phyloP scores from a whole-genome alignment of 352 stramenopile species.

The Phytophthora crassamura region DNA sequence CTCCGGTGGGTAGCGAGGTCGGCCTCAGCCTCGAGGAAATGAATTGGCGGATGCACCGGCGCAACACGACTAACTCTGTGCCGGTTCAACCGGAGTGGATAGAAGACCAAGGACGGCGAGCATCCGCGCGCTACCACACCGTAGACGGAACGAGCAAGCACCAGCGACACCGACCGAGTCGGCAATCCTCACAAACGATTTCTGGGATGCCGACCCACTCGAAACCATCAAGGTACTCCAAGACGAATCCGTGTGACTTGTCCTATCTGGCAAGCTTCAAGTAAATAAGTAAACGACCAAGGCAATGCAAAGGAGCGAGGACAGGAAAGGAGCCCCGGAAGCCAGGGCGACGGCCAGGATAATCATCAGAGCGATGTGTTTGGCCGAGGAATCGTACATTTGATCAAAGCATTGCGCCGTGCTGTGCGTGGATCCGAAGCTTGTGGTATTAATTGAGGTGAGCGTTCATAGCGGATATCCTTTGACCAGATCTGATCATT shows the following conservation, averaged over 20 bases:
- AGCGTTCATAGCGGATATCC: too few species aligned
- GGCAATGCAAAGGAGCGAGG: slow-evolving; percentile 15
- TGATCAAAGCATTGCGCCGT: too few species aligned
- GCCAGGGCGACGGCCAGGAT: not conserved
- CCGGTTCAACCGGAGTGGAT: slow-evolving; percentile 27
- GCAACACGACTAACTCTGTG: slow-evolving; percentile 43
- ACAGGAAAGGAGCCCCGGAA: slow-evolving; percentile 9
- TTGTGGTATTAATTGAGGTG: too few species aligned
- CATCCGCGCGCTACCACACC: slow-evolving; percentile 20
- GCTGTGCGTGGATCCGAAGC: too few species aligned
- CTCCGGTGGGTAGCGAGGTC: slow-evolving; percentile 35
- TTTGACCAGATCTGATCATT: too few species aligned
- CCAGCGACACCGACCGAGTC: slow-evolving; percentile 11
- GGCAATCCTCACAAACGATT: not conserved
- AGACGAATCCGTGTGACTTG: slow-evolving; percentile 52
- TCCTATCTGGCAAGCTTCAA: slow-evolving; percentile 67
- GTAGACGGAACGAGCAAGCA: slow-evolving; percentile 23
- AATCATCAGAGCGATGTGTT: not conserved
- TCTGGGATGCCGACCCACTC: slow-evolving; percentile 13
- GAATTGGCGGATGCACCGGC: slow-evolving; percentile 44
- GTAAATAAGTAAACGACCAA: slow-evolving; percentile 20
- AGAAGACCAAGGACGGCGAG: slow-evolving; percentile 13
- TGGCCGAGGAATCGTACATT: too few species aligned
- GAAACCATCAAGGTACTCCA: slow-evolving; percentile 38
- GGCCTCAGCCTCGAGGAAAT: slow-evolving; percentile 41